A percentile compares a stretch with the other conserved stretches of the same genome.
These are phyloP conservation scores for Thermochaetoides thermophila DNA, from an alignment of 495 filamentous ascomycete species.

Conservation along the genomic window DNA sequence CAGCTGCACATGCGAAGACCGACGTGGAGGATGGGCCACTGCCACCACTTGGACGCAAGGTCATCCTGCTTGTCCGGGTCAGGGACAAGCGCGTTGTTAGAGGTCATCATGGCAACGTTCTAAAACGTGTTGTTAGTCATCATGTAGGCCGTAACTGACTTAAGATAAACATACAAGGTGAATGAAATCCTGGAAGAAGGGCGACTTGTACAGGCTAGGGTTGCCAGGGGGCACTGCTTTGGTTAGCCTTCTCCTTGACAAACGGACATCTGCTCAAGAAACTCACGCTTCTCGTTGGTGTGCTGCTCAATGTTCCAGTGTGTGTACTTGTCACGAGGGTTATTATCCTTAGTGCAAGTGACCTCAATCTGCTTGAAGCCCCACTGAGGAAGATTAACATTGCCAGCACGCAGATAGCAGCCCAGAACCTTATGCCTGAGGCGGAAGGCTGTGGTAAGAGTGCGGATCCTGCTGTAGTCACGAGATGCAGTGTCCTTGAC, in stretches of 20 bases:
- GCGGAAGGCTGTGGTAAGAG: constrained; percentile 85
- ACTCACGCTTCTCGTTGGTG: constrained; percentile 83
- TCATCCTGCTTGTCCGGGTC: constrained; percentile 99
- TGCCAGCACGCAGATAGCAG: constrained; percentile 91
- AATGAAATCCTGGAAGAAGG: constrained; percentile 91
- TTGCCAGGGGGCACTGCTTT: constrained; percentile 73
- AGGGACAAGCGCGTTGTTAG: constrained; percentile 94
- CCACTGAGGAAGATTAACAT: constrained; percentile 95
- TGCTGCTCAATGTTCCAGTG: constrained; percentile 99
- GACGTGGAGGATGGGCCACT: constrained; percentile 93
- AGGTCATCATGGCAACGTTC: constrained; percentile 99
- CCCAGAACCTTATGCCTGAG: constrained; percentile 70
- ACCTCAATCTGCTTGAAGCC: constrained; percentile 99
- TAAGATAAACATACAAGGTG: constrained; percentile 39
- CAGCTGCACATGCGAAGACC: constrained; percentile 96
- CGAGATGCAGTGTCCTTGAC: constrained; percentile 74
- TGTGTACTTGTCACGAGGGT: constrained; percentile 81
- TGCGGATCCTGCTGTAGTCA: constrained; percentile 76
- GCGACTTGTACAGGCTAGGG: constrained; percentile 87
- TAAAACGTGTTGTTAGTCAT: constrained; percentile 3
- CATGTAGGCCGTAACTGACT: neutral
- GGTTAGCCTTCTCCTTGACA: constrained; percentile 10
- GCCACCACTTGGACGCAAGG: constrained; percentile 92
- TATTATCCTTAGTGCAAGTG: constrained; percentile 87
- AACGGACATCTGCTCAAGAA: neutral